A percentile compares a stretch with the other conserved stretches of the same genome.
phyloP scores from a whole-genome alignment of 768 basidiomycete genomes.

The Clitopilus hobsonii region DNA sequence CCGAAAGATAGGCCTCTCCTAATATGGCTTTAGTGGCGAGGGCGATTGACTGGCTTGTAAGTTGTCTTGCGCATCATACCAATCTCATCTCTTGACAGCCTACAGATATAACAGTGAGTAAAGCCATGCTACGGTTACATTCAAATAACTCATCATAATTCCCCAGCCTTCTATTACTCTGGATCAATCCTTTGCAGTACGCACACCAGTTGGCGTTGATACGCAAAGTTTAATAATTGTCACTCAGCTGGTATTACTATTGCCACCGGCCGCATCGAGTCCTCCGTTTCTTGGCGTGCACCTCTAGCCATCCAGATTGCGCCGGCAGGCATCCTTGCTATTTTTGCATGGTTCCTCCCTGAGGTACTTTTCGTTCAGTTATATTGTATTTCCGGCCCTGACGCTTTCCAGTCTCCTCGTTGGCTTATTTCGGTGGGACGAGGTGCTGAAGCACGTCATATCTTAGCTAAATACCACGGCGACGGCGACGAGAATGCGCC shows the following conservation, averaged over 20 bases:
- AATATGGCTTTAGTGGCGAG: slow-evolving; percentile 34
- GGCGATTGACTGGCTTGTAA: slow-evolving; percentile 45
- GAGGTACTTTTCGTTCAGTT: slow-evolving; percentile 21
- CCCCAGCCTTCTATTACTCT: slow-evolving; percentile 39
- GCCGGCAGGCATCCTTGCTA: slow-evolving; percentile 34
- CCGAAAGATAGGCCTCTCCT: not conserved
- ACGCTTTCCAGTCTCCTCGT: slow-evolving; percentile 37
- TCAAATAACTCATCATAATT: not conserved
- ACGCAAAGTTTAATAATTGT: not conserved
- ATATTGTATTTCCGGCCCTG: not conserved
- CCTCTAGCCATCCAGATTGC: slow-evolving; percentile 50
- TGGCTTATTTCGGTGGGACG: slow-evolving; percentile 49
- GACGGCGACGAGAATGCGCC: slow-evolving; percentile 44
- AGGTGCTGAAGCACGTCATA: slow-evolving; percentile 40
- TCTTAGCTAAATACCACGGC: slow-evolving; percentile 51
- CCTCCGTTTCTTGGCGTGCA: slow-evolving; percentile 39
- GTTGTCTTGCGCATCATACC: too few relatives aligned
- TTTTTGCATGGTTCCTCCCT: slow-evolving; percentile 30
- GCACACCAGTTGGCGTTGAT: slow-evolving; percentile 5
- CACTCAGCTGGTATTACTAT: slow-evolving; percentile 36
- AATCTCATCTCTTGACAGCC: too few relatives aligned
- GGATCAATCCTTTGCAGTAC: slow-evolving; percentile 39
- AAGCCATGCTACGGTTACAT: too few relatives aligned
- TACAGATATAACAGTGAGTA: slow-evolving; percentile 31
- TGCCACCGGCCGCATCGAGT: slow-evolving; percentile 30